These are phyloP conservation scores for Blumeriella jaapii DNA, from an alignment of 2,329 filamentous ascomycete genomes.

Conservation along the genomic window DNA sequence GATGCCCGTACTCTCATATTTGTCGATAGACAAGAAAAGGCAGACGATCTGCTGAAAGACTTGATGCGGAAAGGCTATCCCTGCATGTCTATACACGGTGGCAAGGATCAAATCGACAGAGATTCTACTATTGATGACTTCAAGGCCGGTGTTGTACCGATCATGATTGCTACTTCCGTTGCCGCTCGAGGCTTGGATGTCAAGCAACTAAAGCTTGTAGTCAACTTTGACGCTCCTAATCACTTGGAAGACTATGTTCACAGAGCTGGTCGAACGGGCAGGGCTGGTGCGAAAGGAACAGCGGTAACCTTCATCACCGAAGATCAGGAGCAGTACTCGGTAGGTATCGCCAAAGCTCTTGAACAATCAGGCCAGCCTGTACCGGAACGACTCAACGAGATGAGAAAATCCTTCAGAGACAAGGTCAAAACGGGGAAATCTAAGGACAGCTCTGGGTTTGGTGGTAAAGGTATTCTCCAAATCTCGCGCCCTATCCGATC, in stretches of 20 bases:
- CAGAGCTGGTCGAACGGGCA: constrained; percentile 82
- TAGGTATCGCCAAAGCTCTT: constrained; percentile 75
- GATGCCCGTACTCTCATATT: constrained; percentile 86
- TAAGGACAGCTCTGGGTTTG: constrained; percentile 82
- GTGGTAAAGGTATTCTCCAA: constrained; percentile 58
- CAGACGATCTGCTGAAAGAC: constrained; percentile 68
- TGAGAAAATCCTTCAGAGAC: constrained; percentile 65
- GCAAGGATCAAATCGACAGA: constrained; percentile 86
- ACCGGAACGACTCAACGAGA: constrained; percentile 55
- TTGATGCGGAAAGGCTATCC: constrained; percentile 76
- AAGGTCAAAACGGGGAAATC: constrained; percentile 90
- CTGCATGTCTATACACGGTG: constrained; percentile 87
- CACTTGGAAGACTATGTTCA: constrained; percentile 96
- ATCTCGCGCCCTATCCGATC: not conserved
- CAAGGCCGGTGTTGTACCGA: constrained; percentile 79
- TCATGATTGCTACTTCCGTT: constrained; percentile 89
- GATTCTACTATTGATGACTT: constrained; percentile 90
- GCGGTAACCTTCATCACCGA: constrained; percentile 90
- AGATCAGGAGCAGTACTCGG: constrained; percentile 81
- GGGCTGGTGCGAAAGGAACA: constrained; percentile 87
- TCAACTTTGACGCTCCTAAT: constrained; percentile 91
- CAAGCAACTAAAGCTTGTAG: constrained; percentile 87
- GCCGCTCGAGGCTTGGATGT: constrained; percentile 92
- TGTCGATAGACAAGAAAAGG: constrained; percentile 83
- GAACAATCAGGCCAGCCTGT: constrained; percentile 80